Conservation (phyloP, 2,329 filamentous ascomycete species). For the Penicillium sp. region DNA sequence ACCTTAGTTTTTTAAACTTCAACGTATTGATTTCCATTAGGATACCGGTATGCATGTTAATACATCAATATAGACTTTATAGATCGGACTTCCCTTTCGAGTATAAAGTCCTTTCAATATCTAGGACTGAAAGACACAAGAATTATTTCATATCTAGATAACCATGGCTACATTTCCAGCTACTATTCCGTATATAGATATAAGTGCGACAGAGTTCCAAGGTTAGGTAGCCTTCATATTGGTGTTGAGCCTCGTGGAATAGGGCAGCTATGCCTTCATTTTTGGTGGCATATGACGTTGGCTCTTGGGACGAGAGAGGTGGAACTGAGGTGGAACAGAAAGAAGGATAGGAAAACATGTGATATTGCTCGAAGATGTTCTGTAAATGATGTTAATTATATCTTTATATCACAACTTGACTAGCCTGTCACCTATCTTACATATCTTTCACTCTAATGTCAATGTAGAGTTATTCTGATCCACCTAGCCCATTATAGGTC, state of each 20-base stretch:
- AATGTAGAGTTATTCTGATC: too few relatives aligned
- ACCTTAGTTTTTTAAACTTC: too few relatives aligned
- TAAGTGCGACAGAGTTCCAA: neutral
- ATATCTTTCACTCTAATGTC: too few relatives aligned
- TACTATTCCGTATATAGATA: neutral
- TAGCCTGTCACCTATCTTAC: too few relatives aligned
- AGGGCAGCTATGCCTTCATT: neutral
- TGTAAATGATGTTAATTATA: neutral
- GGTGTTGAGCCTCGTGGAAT: neutral
- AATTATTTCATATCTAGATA: neutral
- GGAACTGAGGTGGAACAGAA: too few relatives aligned
- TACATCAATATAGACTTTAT: too few relatives aligned
- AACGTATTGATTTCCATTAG: too few relatives aligned
- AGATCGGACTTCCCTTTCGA: too few relatives aligned
- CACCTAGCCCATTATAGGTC: too few relatives aligned
- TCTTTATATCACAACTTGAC: neutral
- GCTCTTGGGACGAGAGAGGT: neutral
- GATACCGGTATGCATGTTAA: too few relatives aligned
- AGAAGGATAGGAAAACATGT: neutral
- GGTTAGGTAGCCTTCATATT: neutral
- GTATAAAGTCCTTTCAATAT: too few relatives aligned
- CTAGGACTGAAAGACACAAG: neutral
- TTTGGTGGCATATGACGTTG: neutral
- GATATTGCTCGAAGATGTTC: neutral
- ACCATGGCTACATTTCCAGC: neutral